These are phyloP conservation scores for Venturia carpophila DNA, from an alignment of 2,329 filamentous ascomycete species.

Conservation along the genomic window DNA sequence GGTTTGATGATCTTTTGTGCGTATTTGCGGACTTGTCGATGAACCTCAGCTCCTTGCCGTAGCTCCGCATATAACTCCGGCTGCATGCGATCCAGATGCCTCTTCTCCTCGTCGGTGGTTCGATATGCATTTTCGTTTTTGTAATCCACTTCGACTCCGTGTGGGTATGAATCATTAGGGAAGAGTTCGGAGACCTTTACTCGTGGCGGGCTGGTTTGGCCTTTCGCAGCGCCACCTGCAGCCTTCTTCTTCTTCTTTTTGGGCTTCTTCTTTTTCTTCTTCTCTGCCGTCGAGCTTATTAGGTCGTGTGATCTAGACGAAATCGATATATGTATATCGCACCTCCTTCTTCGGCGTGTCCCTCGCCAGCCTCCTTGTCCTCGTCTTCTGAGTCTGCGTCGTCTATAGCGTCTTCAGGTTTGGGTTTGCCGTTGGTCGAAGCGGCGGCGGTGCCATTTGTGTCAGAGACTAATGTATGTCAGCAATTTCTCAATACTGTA, in stretches of 20 bases:
- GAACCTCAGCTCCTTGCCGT: slow-evolving; percentile 78
- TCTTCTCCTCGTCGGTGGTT: slow-evolving; percentile 77
- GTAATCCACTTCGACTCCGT: slow-evolving; percentile 73
- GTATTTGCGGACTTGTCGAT: slow-evolving; percentile 79
- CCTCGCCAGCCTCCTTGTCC: slow-evolving; percentile 45
- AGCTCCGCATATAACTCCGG: slow-evolving; percentile 74
- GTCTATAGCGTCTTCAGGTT: slow-evolving; percentile 37
- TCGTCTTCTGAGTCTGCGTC: slow-evolving; percentile 50
- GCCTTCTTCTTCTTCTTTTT: slow-evolving; percentile 62
- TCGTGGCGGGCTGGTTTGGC: slow-evolving; percentile 69
- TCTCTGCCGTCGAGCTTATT: slow-evolving; percentile 34
- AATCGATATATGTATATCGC: not conserved
- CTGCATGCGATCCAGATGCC: slow-evolving; percentile 72
- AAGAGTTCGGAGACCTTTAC: slow-evolving; percentile 68
- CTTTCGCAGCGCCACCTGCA: slow-evolving; percentile 44
- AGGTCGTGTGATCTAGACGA: slow-evolving; percentile 20
- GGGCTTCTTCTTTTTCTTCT: slow-evolving; percentile 78
- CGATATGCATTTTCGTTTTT: slow-evolving; percentile 67
- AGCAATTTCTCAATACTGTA: not conserved
- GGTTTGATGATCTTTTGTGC: slow-evolving; percentile 74
- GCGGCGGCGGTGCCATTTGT: slow-evolving; percentile 25
- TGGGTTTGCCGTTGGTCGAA: slow-evolving; percentile 20
- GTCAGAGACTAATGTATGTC: slow-evolving; percentile 29
- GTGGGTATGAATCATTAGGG: slow-evolving; percentile 62
- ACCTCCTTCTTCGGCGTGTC: slow-evolving; percentile 30